phyloP scores from a whole-genome alignment of 2,329 filamentous ascomycete genomes.

The Madurella mycetomatis region DNA sequence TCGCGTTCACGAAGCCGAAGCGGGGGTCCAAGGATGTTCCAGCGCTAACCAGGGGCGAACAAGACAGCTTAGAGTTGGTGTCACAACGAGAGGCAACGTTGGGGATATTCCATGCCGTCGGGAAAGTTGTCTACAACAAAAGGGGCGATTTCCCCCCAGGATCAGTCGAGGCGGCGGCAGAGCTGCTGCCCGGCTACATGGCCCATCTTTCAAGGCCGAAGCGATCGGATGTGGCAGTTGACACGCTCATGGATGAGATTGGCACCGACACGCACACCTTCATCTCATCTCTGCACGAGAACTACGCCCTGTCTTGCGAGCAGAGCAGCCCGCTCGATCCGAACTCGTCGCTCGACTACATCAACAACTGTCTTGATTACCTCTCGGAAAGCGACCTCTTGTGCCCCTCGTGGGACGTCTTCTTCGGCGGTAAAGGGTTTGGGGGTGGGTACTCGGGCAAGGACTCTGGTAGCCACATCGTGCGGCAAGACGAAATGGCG shows the following conservation, averaged over 20 bases:
- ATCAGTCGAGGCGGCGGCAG: conserved; percentile 40
- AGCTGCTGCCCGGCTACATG: conserved; percentile 57
- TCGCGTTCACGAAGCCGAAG: conserved; percentile 66
- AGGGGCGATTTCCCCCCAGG: conserved; percentile 53
- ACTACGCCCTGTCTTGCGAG: conserved; percentile 82
- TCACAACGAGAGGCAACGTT: conserved; percentile 84
- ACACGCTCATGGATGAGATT: conserved; percentile 83
- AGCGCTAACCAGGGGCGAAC: conserved; percentile 68
- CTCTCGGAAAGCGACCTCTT: conserved; percentile 87
- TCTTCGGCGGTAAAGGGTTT: conserved; percentile 57
- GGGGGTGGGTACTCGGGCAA: conserved; percentile 45
- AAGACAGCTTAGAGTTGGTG: conserved; percentile 73
- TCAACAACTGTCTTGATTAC: conserved; percentile 80
- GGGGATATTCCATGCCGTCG: conserved; percentile 93
- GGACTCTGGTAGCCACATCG: conserved; percentile 63
- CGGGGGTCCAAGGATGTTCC: conserved; percentile 53
- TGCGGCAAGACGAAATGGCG: conserved; percentile 89
- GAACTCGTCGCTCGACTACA: conserved; percentile 65
- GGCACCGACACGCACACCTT: conserved; percentile 91
- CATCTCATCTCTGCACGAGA: conserved; percentile 86
- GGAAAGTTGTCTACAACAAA: conserved; percentile 96
- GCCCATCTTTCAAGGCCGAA: conserved; percentile 55
- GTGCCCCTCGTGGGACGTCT: conserved; percentile 65
- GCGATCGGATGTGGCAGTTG: conserved; percentile 61
- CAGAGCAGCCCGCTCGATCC: conserved; percentile 45